These are phyloP conservation scores for Laetiporus sulphureus DNA, from an alignment of 1,284 basidiomycete genomes.

Conservation along the genomic window DNA sequence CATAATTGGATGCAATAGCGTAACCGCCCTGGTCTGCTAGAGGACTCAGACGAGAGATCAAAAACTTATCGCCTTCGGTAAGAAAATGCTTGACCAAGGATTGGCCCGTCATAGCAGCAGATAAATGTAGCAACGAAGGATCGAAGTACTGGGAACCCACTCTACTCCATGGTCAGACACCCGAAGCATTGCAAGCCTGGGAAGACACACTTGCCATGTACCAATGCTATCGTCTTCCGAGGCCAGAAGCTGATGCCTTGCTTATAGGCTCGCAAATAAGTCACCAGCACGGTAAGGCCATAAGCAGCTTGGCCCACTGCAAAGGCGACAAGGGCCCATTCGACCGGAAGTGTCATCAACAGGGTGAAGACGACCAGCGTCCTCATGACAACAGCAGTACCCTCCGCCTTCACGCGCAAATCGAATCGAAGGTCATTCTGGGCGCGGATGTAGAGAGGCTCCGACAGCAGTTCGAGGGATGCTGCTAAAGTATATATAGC, in stretches of 20 bases:
- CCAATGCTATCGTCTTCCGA: slow-evolving; percentile 14
- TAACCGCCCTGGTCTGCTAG: slow-evolving; percentile 89
- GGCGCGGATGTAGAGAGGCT: slow-evolving; percentile 80
- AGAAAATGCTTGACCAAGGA: slow-evolving; percentile 90
- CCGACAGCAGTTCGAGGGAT: slow-evolving; percentile 70
- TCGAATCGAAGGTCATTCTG: slow-evolving; percentile 62
- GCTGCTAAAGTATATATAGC: slow-evolving; percentile 69
- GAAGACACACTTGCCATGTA: slow-evolving; percentile 25
- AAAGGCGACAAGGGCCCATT: slow-evolving; percentile 71
- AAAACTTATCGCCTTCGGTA: slow-evolving; percentile 92
- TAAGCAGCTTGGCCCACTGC: slow-evolving; percentile 78
- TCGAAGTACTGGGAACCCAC: slow-evolving; percentile 39
- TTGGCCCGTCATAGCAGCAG: slow-evolving; percentile 78
- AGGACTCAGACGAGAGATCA: slow-evolving; percentile 78
- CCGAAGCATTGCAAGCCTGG: neutral
- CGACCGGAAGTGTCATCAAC: slow-evolving; percentile 43
- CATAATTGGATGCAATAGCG: slow-evolving; percentile 91
- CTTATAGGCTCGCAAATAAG: slow-evolving; percentile 24
- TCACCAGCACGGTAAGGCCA: slow-evolving; percentile 31
- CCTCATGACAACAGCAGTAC: slow-evolving; percentile 70
- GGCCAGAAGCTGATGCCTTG: slow-evolving; percentile 16
- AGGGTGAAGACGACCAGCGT: slow-evolving; percentile 64
- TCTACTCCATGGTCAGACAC: slow-evolving; percentile 9
- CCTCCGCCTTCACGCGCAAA: slow-evolving; percentile 78
- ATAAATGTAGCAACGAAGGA: slow-evolving; percentile 45